Evolutionary conservation across 331 rosid species (phyloP), one percentile per base, ranked within the genome.

Genomic region (Malus hybrid): DNA sequence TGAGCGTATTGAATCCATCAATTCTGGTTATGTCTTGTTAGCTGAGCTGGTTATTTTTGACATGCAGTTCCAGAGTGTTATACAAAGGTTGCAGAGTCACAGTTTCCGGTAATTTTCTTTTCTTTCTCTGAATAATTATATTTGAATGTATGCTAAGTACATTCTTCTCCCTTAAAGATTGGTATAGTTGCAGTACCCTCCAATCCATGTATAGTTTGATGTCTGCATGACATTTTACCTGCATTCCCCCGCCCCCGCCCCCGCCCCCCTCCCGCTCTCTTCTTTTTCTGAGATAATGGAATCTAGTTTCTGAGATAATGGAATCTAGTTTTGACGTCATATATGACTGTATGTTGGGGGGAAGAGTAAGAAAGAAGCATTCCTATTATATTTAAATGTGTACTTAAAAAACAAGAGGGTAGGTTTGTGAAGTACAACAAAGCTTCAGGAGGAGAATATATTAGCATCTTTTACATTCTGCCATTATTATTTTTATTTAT

Each of bases 61-160:
- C 61, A 18, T 85, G 93, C 99, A 95, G 99, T 83, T 59, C 83
- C 90, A 5, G 99, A 92, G 67, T 84, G 20, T 54, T 90, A 36
- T 73, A 88, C 96, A 68, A 82, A 80, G 80, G 97, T 95, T 79
- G 92, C 93, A 60, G 98, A 92, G 77, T 76, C 96, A 16, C 82
- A 71, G 84, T 89, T 95, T 88, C 93, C 83, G 91, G 99, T 95
- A 92, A 63, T 60, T 55, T 62, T 55, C 57, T 66, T 5, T 22
- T 80, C 69, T 61, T 68, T 65, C 44, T 69, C 54, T 19, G 48
- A 59, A 48, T 78, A 73, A 44, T 0, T 29, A 11, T 64, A n/a
- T 44, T 12, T 44, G 56, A 50, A 50, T 2, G 20, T 16, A 50
- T 16, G n/a, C 18, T 33, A 13, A 56, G 22, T 33, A 33, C 65